These are phyloP conservation scores for Trichophyton rubrum DNA, from an alignment of 2,329 filamentous ascomycete genomes.

Conservation along the genomic window DNA sequence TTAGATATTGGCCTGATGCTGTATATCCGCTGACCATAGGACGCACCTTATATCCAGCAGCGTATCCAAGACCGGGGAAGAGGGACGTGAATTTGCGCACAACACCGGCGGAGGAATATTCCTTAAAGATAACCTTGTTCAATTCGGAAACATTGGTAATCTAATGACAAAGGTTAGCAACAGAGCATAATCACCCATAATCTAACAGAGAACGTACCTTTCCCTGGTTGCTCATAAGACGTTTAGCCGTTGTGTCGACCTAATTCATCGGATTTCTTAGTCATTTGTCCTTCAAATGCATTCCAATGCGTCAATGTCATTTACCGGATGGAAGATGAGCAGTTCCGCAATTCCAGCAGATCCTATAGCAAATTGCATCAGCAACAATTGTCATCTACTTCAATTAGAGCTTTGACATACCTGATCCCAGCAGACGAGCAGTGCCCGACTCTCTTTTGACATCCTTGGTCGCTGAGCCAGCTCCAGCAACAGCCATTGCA, in stretches of 20 bases:
- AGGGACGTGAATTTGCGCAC: constrained; percentile 81
- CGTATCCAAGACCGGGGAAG: constrained; percentile 94
- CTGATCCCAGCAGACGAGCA: constrained; percentile 82
- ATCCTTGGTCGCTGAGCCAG: constrained; percentile 43
- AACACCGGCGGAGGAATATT: constrained; percentile 60
- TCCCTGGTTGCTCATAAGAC: constrained; percentile 95
- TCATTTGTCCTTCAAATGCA: constrained; percentile 15
- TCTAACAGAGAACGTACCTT: constrained; percentile 39
- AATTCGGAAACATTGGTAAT: constrained; percentile 51
- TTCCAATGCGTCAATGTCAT: constrained; percentile 14
- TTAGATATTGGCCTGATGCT: neutral
- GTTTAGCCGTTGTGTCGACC: constrained; percentile 97
- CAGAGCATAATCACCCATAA: neutral
- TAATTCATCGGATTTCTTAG: constrained; percentile 25
- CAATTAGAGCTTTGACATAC: constrained; percentile 38
- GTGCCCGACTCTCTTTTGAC: constrained; percentile 77
- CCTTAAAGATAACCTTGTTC: constrained; percentile 88
- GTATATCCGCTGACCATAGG: neutral
- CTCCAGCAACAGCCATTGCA: constrained; percentile 21
- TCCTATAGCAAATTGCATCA: constrained; percentile 42
- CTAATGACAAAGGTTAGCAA: constrained; percentile 23
- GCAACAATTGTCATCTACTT: constrained; percentile 7
- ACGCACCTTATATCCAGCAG: constrained; percentile 81
- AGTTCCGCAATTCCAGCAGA: constrained; percentile 88
- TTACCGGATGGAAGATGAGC: constrained; percentile 80